A percentile compares a stretch with the other conserved stretches of the same genome.
Conservation (phyloP, 2,329 filamentous ascomycete genomes). For the Lecanicillium sp. region DNA sequence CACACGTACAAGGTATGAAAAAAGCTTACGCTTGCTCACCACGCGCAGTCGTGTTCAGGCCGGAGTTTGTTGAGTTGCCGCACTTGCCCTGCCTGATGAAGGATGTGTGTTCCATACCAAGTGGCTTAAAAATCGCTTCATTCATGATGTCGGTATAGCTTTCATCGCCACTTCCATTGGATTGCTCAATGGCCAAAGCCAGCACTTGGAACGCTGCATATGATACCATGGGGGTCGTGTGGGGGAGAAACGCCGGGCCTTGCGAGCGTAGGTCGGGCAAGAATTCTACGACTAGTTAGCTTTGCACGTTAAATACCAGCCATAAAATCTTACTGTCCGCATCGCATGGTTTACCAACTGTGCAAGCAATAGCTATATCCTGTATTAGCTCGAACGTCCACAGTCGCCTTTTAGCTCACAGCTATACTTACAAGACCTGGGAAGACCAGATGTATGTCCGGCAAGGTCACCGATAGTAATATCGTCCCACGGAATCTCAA, state of each 20-base stretch:
- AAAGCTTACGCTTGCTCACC: conserved; percentile 14
- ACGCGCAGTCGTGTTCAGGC: conserved; percentile 6
- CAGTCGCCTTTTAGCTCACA: no score
- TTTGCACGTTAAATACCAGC: not conserved
- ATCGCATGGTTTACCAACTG: conserved; percentile 10
- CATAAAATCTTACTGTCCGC: not conserved
- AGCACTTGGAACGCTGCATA: conserved; percentile 18
- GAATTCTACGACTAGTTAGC: conserved; percentile 7
- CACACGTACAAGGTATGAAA: not conserved
- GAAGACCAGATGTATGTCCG: conserved; percentile 17
- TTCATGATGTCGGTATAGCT: conserved; percentile 6
- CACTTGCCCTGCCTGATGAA: conserved; percentile 3
- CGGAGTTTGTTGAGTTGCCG: no score
- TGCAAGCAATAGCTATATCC: conserved; percentile 9
- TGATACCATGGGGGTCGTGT: conserved; percentile 17
- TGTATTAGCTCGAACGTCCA: not conserved
- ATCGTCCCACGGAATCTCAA: conserved; percentile 13
- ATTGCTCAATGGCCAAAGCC: conserved; percentile 13
- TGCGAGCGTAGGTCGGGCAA: conserved; percentile 7
- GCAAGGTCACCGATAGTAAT: conserved; percentile 16
- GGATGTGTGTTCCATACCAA: conserved; percentile 12
- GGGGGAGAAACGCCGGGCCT: conserved; percentile 13
- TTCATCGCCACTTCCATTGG: not conserved
- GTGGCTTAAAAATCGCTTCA: conserved; percentile 10
- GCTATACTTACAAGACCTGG: conserved; percentile 13